Base-by-base conservation (phyloP, 768 basidiomycete genomes). In the Mycena metata region DNA sequence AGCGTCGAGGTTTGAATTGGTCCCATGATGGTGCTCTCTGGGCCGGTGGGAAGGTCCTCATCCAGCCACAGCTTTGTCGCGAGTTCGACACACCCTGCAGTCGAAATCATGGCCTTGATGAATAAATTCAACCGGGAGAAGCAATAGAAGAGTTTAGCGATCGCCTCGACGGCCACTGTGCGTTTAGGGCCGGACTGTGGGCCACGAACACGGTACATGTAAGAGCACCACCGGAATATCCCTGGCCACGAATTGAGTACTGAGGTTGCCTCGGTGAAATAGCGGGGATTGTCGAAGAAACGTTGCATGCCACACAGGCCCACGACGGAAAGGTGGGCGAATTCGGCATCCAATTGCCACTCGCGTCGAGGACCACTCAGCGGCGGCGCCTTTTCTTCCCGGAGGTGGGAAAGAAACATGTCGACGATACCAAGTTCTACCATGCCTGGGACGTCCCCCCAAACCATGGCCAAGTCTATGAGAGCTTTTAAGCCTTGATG, bases 181-280 rank as follows among this genome's bases (percentile, higher is more conserved):
- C 35, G 42, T 62, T 43, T 76, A 65, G 41, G 58, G 42, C 33
- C 71, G 3, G 51, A 63, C 61, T 39, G 76, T 69, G 43, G 79
- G 16, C 41, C 57, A 19, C 78, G 74, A 7, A 71, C 67, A 4
- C 74, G 71, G 72, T 75, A 78, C 55, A 83, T 74, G 70, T 74
- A 82, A 0, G 70, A 64, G 65, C 78, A 77, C 81, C 82, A 82
- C 58, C 79, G 78, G 74, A 76, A 80, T 16, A 81, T 73, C 3
- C 77, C 79, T 1, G 76, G 78, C 81, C 81, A 83, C 10, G 72
- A 76, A 5, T 69, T 41, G 3, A 74, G 50, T 17, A 81, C 69
- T 5, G 67, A 62, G n/a, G 13, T 52, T 0, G 58, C 49, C 23
- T 76, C 74, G 51, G 78, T 64, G 12, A 67, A 47, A 10, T 66